These are phyloP conservation scores for Paraglomus brasilianum DNA, from an alignment of 192 early-diverging fungal species.

Conservation along the genomic window DNA sequence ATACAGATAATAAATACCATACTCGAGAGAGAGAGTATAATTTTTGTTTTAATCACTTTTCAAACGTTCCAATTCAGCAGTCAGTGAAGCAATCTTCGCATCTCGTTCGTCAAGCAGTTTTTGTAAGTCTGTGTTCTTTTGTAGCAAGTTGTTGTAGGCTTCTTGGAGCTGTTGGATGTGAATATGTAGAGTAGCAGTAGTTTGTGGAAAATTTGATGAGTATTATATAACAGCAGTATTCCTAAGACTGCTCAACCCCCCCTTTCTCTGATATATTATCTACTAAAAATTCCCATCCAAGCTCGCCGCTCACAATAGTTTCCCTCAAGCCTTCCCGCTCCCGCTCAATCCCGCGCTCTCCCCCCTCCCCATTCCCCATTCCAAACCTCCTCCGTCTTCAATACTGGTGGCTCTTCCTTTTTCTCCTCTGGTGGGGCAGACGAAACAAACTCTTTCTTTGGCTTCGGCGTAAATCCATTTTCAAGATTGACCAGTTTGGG, in stretches of 20 bases:
- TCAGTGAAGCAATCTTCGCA: conserved; percentile 74
- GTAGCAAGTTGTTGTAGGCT: conserved; percentile 67
- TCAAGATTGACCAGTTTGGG: conserved; percentile 80
- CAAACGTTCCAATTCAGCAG: conserved; percentile 69
- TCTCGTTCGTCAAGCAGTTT: conserved; percentile 67
- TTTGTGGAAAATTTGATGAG: neutral
- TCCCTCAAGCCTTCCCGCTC: too few species aligned
- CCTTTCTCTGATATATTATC: too few species aligned
- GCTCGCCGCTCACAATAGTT: too few species aligned
- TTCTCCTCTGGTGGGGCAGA: conserved; percentile 57
- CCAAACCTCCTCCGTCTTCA: conserved; percentile 36
- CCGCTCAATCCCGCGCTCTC: too few species aligned
- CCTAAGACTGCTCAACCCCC: too few species aligned
- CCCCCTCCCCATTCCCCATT: neutral
- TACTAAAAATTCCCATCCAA: too few species aligned
- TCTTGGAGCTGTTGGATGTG: conserved; percentile 60
- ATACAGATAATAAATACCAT: too few species aligned
- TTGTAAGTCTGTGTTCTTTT: conserved; percentile 86
- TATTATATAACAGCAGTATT: neutral
- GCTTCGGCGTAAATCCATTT: conserved; percentile 62
- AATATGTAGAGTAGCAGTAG: neutral
- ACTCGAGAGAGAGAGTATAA: too few species aligned
- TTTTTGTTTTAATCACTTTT: neutral
- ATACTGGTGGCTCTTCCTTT: conserved; percentile 30
- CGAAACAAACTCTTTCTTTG: conserved; percentile 78